Conservation (phyloP, 1,284 basidiomycete species). For the Apiotrichum akiyoshidainum region DNA sequence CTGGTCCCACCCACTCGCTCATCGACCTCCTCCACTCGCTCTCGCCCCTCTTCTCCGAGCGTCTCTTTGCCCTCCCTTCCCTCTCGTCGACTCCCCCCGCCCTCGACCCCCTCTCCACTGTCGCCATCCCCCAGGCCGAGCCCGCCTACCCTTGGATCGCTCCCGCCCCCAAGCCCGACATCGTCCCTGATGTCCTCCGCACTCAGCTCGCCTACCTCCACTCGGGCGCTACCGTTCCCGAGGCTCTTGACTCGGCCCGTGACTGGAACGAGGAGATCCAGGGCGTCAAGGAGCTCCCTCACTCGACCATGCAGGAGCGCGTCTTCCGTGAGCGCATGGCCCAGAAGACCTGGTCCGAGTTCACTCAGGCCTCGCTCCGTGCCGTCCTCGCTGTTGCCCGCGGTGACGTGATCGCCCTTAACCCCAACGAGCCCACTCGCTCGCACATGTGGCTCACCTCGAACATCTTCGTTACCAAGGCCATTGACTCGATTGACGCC, state of each 20-base stretch:
- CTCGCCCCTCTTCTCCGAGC: constrained; percentile 49
- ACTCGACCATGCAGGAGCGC: constrained; percentile 54
- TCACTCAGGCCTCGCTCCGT: constrained; percentile 55
- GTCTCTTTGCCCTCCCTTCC: constrained; percentile 43
- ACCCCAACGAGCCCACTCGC: constrained; percentile 56
- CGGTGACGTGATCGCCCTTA: constrained; percentile 56
- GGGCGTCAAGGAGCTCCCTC: constrained; percentile 56
- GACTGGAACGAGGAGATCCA: constrained; percentile 63
- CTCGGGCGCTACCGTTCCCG: constrained; percentile 55
- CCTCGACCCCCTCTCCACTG: constrained; percentile 50
- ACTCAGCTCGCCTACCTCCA: constrained; percentile 59
- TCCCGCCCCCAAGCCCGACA: constrained; percentile 41
- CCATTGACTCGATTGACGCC: constrained; percentile 57
- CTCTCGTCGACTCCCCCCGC: constrained; percentile 34
- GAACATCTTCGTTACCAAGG: constrained; percentile 60
- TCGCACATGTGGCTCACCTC: constrained; percentile 58
- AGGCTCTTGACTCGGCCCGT: constrained; percentile 56
- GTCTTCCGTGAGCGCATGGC: constrained; percentile 57
- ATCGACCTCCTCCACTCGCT: constrained; percentile 56
- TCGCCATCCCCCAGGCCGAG: constrained; percentile 56
- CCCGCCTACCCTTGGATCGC: constrained; percentile 58
- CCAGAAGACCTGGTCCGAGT: constrained; percentile 57
- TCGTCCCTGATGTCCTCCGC: constrained; percentile 54
- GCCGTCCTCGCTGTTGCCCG: constrained; percentile 55
- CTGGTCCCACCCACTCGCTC: constrained; percentile 52